These are phyloP conservation scores for Cynara cardunculus DNA, from an alignment of 129 eudicot species.

Conservation along the genomic window DNA sequence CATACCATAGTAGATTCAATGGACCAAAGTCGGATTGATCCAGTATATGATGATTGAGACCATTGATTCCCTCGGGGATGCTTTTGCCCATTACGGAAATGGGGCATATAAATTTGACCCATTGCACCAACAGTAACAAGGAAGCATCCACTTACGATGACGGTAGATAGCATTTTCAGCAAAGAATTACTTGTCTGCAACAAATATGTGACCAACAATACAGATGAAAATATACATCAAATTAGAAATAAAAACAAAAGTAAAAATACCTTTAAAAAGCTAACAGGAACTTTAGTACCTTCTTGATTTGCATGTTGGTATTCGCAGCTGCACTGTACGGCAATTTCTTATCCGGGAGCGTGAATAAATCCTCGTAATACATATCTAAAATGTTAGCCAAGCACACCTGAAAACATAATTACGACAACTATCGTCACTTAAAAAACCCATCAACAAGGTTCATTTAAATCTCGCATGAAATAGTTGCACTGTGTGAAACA, in stretches of 20 bases:
- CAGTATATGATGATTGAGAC: conserved; percentile 39
- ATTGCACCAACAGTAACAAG: conserved; percentile 47
- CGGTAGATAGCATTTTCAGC: conserved; percentile 42
- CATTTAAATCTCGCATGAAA: neutral
- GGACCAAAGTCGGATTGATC: conserved; percentile 34
- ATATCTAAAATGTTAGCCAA: conserved; percentile 81
- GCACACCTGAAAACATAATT: conserved; percentile 53
- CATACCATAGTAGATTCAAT: conserved; percentile 53
- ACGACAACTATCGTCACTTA: neutral
- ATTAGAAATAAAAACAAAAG: neutral
- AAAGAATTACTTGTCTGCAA: conserved; percentile 54
- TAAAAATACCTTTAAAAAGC: neutral
- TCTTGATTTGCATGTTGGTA: conserved; percentile 38
- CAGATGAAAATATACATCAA: neutral
- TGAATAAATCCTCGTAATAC: conserved; percentile 86
- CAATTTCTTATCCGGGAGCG: conserved; percentile 66
- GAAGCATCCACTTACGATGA: conserved; percentile 52
- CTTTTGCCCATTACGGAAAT: conserved; percentile 37
- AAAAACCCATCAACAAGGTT: neutral
- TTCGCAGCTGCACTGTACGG: conserved; percentile 43
- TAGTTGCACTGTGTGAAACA: no score
- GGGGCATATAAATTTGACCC: conserved; percentile 42
- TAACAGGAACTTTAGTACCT: conserved; percentile 43
- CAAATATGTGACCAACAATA: conserved; percentile 9
- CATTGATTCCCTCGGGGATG: conserved; percentile 25